Conservation (phyloP, 2,329 filamentous ascomycete genomes). For the Fusarium fujikuroi region DNA sequence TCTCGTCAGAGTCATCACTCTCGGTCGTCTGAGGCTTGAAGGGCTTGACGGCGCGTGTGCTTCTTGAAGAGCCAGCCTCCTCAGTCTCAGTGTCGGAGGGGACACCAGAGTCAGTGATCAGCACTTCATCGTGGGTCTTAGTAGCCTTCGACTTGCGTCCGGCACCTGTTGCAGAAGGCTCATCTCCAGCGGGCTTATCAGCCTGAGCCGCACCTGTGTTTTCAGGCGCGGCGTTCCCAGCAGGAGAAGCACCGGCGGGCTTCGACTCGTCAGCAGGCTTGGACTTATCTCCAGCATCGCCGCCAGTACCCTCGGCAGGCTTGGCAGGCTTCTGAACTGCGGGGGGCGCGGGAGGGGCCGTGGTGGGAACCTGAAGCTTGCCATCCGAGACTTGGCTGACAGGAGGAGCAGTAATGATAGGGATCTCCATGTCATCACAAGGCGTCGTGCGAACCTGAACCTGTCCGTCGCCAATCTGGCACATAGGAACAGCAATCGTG, state of each 20-base stretch:
- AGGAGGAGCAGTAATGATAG: conserved; percentile 44
- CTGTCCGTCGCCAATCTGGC: conserved; percentile 61
- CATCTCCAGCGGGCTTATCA: neutral
- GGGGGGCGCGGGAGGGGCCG: conserved; percentile 27
- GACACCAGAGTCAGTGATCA: conserved; percentile 20
- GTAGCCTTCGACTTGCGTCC: neutral
- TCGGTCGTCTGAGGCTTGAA: conserved; percentile 18
- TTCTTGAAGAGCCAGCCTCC: neutral
- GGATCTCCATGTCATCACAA: conserved; percentile 50
- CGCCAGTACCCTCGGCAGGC: neutral
- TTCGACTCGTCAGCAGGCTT: neutral
- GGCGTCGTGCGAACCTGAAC: conserved; percentile 61
- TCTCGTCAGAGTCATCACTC: conserved; percentile 9
- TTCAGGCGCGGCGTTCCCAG: neutral
- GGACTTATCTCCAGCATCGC: neutral
- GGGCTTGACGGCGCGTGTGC: conserved; percentile 25
- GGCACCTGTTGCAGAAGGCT: neutral
- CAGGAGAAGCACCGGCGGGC: conserved; percentile 7
- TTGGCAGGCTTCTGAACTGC: neutral
- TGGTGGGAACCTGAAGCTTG: conserved; percentile 45
- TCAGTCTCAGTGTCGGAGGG: neutral
- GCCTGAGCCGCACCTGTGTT: conserved; percentile 2
- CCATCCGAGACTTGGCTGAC: conserved; percentile 49
- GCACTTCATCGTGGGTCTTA: conserved; percentile 1
- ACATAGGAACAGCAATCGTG: conserved; percentile 57